Base-by-base conservation (phyloP, 1,139 yeast genomes). In the Pichia sp. region DNA sequence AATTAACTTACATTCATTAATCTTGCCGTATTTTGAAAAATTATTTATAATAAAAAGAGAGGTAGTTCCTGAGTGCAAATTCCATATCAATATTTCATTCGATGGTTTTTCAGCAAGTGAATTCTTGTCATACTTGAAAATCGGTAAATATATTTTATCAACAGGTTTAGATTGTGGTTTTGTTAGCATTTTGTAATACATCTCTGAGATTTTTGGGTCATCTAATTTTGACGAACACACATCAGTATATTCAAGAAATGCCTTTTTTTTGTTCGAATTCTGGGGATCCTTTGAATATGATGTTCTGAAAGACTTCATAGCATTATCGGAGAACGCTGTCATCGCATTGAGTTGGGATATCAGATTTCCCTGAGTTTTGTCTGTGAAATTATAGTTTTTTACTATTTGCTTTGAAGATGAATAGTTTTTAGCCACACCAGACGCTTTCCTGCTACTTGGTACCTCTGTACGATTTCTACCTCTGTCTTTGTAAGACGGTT, bases 101-200 rank as follows among this genome's bases (percentile, higher is more conserved):
- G 80, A 73, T 0, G 95, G 96, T 10, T 81, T 78, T 0, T 83
- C 81, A 0, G 95, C 95, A 28, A 87, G 61, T 0, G 95, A 85
- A 55, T 82, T 72, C 46, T 77, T 73, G 60, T 88, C 95, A 56
- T 69, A 81, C 3, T 66, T 57, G 51, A 77, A 76, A 44, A 72
- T 72, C 1, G 86, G 78, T 35, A 74, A 66, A 0, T 78, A 75
- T 29, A 80, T 63, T 29, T 69, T 53, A 7, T 60, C 56, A 37
- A 52, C 59, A 6, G 50, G 42, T 28, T 52, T 51, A 38, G 48
- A 51, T 28, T 43, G 49, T 4, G 61, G 57, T 44, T 49, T 56
- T 4, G 50, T 41, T 8, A 48, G 39, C 27, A 54, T 46, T 37
- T 55, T 49, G 4, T 44, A 31, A 27, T 52, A 51, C 39, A 16